Evolutionary conservation across 345 rosid species (phyloP), one percentile per base, ranked within the genome.

Genomic region (Aquilaria yunnanensis): DNA sequence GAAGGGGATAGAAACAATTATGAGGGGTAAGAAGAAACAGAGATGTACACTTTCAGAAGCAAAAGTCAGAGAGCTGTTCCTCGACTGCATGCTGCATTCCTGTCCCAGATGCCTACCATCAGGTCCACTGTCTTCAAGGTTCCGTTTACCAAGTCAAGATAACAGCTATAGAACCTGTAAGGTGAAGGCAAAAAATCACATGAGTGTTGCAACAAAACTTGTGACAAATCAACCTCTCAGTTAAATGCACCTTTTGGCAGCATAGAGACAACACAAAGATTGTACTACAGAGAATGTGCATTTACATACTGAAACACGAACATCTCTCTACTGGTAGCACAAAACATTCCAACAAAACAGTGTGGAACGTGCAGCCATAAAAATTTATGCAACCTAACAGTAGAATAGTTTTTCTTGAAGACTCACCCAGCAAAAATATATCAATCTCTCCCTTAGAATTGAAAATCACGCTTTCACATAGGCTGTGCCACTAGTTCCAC

Each of bases 401-500:
- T 51, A 45, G 30, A 30, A 47, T 41, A 10, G 52, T 56, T 60
- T 46, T 45, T 67, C 54, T 54, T 60, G 47, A 29, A 12, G 57
- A 57, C 75, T 72, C 66, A 84, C 86, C 64, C 23, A 64, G 72
- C 48, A 29, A 59, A 9, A 41, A n/a, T n/a, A 52, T 47, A 63
- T 65, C 70, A 56, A 56, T 45, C 54, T 34, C 51, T 41, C 14
- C 48, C 54, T 32, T 45, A 13, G 14, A 53, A 56, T 33, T 14
- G 62, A 60, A 34, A 34, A 64, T 75, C 69, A 80, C 70, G 82
- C 64, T 74, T 84, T 85, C 43, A 89, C 82, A 50, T 77, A 85
- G 74, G 85, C 96, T 74, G 75, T 67, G 62, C 81, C 81, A 59
- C 56, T 75, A 51, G 75, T 67, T 64, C 81, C 81, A 59, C 56